Conservation (phyloP, 2,329 filamentous ascomycete genomes). For the Fusarium gaditjirri region DNA sequence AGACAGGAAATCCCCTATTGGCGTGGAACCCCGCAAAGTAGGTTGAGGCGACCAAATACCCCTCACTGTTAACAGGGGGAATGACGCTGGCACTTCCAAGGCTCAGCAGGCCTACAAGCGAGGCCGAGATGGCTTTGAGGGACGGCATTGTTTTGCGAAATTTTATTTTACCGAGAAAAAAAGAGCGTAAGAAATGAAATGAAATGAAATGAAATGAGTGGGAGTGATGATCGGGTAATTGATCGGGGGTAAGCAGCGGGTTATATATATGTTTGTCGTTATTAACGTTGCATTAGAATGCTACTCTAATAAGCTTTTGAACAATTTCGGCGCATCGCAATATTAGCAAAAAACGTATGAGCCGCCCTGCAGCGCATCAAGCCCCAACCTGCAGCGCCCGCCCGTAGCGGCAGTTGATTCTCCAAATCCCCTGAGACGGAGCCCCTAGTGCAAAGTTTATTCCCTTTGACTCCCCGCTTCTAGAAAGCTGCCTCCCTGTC, state of each 20-base stretch:
- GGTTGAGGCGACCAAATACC: conserved; percentile 31
- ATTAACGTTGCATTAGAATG: conserved; percentile 1
- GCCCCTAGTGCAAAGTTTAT: conserved; percentile 19
- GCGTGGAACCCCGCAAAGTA: conserved; percentile 40
- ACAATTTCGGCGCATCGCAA: not conserved
- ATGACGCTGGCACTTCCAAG: not conserved
- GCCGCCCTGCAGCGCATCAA: not conserved
- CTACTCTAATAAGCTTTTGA: not conserved
- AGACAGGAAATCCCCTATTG: conserved; percentile 30
- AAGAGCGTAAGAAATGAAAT: conserved; percentile 7
- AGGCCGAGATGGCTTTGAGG: conserved; percentile 18
- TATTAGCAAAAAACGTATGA: not conserved
- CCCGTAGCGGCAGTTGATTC: conserved; percentile 11
- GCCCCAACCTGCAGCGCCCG: not conserved
- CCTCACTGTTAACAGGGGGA: not conserved
- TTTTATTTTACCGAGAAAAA: not conserved
- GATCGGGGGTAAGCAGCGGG: not conserved
- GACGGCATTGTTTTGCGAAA: not conserved
- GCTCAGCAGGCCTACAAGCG: conserved; percentile 21
- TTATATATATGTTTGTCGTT: conserved; percentile 11
- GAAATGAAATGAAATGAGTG: not conserved
- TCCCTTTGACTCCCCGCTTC: not conserved
- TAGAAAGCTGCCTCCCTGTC: conserved; percentile 13
- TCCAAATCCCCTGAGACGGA: not conserved
- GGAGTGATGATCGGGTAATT: not conserved